Conservation (phyloP, 2,329 filamentous ascomycete genomes). For the Paecilomyces fulvus region DNA sequence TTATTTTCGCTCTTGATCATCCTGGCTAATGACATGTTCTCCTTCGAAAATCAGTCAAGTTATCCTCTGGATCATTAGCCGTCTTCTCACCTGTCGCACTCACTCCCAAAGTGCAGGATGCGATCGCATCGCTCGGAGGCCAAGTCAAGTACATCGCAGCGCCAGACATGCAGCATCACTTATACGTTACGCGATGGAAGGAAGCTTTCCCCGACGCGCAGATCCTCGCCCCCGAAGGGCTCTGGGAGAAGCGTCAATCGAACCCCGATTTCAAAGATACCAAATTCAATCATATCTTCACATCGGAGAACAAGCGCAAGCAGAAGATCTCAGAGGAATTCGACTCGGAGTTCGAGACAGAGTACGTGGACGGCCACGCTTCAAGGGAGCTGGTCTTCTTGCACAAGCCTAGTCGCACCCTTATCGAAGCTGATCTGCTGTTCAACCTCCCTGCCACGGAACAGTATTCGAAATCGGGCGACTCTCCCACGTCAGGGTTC, state of each 20-base stretch:
- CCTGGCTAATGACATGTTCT: neutral
- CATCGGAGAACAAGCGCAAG: constrained; percentile 42
- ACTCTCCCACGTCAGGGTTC: constrained; percentile 49
- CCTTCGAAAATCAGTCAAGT: constrained; percentile 54
- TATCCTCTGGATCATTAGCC: constrained; percentile 68
- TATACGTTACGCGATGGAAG: constrained; percentile 82
- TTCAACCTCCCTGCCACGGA: constrained; percentile 87
- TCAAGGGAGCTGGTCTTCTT: constrained; percentile 86
- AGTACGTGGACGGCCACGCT: constrained; percentile 69
- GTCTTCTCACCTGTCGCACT: constrained; percentile 89
- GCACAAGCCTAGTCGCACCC: constrained; percentile 66
- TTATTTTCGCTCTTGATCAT: neutral
- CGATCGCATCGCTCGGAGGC: constrained; percentile 54
- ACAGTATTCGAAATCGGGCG: constrained; percentile 61
- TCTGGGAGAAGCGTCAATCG: constrained; percentile 70
- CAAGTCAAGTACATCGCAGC: constrained; percentile 78
- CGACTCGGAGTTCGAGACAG: constrained; percentile 74
- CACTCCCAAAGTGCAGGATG: constrained; percentile 62
- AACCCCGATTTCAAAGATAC: constrained; percentile 48
- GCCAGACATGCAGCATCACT: constrained; percentile 87
- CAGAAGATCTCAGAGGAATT: constrained; percentile 65
- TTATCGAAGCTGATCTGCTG: constrained; percentile 83
- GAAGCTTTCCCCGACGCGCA: constrained; percentile 67
- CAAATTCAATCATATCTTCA: constrained; percentile 62
- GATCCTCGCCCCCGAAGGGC: constrained; percentile 72